Base-by-base conservation (phyloP, 2,329 filamentous ascomycete species). In the Fusarium napiforme region DNA sequence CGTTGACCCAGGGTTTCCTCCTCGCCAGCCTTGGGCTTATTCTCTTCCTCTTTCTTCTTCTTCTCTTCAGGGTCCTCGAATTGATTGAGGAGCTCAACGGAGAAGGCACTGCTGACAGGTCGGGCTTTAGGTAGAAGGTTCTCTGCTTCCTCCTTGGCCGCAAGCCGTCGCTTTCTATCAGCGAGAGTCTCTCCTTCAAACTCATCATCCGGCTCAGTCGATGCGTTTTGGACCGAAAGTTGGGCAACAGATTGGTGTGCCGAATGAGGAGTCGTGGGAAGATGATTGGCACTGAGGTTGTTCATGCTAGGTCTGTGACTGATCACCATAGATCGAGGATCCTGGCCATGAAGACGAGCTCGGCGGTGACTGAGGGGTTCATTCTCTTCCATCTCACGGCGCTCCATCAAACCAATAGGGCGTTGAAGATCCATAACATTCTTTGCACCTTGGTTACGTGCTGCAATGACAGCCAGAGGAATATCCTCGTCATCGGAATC, bases 341-440 rank as follows among this genome's bases (percentile, higher is more conserved):
- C 84, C 21, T 88, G 86, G 42, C 93, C 93, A 47, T 92, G 88
- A 11, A 98, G 86, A 63, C 95, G 88, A 45, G 92, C 93, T 53
- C 93, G 90, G 6, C 95, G 91, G 43, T 88, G 88, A 77, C 93
- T 95, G 26, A 98, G 85, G 1, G 96, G 95, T 80, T 98, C 96
- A 62, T 95, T 96, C 78, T 99, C 96, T 80, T 99, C 96, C 73
- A 96, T 84, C 67, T 97, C 92, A 52, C 94, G 91, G 76, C 90
- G 91, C 79, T 97, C 93, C 85, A 96, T 91, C 63, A 96, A 82
- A 9, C 93, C 93, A 9, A 94, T 81, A 1, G 93, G 93, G 16
- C 90, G 83, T 82, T 91, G 87, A 72, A 91, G 78, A 82, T 89
- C 87, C 64, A 86, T 85, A 68, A 86, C 81, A 55, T 86, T 84